A percentile compares a stretch with the other conserved stretches of the same genome.
phyloP scores from a whole-genome alignment of 305 asterid species.

The Petunia hybrid region DNA sequence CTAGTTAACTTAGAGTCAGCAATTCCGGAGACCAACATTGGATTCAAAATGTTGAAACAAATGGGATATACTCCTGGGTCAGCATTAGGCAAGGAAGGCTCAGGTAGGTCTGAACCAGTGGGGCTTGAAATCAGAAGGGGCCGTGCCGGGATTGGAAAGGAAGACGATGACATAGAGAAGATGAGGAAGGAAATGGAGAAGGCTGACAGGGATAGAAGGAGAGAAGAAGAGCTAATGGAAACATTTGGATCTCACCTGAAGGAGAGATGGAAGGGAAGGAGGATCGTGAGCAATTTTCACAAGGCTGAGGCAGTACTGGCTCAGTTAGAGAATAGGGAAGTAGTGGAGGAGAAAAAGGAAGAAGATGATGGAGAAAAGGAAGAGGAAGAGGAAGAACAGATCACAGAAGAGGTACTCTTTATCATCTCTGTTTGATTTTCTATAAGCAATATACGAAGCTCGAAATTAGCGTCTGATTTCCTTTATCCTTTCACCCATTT shows the following conservation, averaged over 20 bases:
- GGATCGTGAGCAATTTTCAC: constrained; percentile 63
- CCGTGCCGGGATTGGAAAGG: constrained; percentile 85
- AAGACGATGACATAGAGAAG: constrained; percentile 68
- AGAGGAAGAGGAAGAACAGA: constrained; percentile 65
- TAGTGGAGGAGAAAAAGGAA: constrained; percentile 64
- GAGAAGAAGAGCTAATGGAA: constrained; percentile 62
- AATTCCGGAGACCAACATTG: constrained; percentile 88
- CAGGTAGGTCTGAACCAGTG: constrained; percentile 79
- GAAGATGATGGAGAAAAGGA: constrained; percentile 59
- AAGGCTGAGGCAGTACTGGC: constrained; percentile 88
- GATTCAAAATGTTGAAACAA: constrained; percentile 86
- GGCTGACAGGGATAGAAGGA: constrained; percentile 53
- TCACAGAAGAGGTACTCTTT: constrained; percentile 76
- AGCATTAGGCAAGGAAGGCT: constrained; percentile 87
- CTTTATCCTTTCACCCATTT: background rate
- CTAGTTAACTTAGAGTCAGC: constrained; percentile 68
- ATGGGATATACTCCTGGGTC: constrained; percentile 96
- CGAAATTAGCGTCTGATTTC: background rate
- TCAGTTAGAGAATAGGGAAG: constrained; percentile 84
- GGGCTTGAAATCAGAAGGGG: constrained; percentile 79
- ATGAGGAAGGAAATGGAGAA: constrained; percentile 64
- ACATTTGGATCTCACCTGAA: constrained; percentile 82
- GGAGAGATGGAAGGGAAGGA: constrained; percentile 79
- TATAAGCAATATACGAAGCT: background rate
- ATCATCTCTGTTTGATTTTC: background rate